Base-by-base conservation (phyloP, 495 filamentous ascomycete species). In the Daldinia vernicosa region DNA sequence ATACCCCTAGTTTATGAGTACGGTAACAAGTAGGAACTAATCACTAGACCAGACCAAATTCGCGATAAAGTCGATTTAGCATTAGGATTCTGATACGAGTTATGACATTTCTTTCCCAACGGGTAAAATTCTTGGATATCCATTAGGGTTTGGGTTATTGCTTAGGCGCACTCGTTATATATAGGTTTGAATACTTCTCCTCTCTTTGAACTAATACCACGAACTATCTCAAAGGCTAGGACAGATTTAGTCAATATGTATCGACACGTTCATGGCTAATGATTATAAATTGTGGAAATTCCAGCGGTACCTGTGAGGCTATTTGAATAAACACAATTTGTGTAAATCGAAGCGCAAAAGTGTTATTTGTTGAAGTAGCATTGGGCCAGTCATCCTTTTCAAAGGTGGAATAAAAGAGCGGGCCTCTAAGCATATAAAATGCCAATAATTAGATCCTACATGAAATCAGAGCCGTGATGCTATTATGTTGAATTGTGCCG, bases 31-130 rank as follows among this genome's bases (percentile, higher is more conserved):
- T 57, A 30, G 28, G 37, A 62, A 32, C 50, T 70, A 53, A 59
- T 30, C n/a, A 24, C 12, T 26, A n/a, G 9, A 45, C 28, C 32
- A 77, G 75, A 77, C 54, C 75, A 77, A 60, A 74, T 77, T 66
- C 75, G 75, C 22, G 74, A 76, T 47, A 77, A 77, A 63, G 71
- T 77, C 56, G 75, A 74, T 63, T 63, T 76, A 30, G 55, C 72
- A 11, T 56, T 77, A 8, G 70, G 70, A n/a, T 73, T 73, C 28
- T 73, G 53, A 73, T 11, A 40, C 14, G 30, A 47, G 1, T 45
- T 17, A 47, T 14, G 53, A 50, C 37, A 51, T 45, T 54, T 3
- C 17, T 33, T 37, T 32, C 3, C n/a, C 8, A 19, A 45, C 45
- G 24, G 19, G 50, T 19, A 57, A 45, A 14, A 50, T 53, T 9